Conservation (phyloP, 805 yeast genomes). For the Ogataea pilisensis region DNA sequence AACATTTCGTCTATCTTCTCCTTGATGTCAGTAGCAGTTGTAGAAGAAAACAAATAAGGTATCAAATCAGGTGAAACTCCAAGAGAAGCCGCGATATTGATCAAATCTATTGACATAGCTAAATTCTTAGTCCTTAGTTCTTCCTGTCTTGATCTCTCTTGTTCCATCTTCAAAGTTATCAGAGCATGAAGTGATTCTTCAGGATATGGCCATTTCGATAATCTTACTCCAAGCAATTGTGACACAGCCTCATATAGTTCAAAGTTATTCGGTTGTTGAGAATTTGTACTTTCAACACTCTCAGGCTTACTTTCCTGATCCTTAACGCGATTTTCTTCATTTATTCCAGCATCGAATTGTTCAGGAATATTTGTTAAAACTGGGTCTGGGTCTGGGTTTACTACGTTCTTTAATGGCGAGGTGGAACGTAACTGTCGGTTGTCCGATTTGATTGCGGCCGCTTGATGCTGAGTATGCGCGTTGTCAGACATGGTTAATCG, state of each 20-base stretch:
- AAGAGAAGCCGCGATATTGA: constrained; percentile 26
- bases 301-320: not conserved
- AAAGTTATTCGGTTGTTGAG: too few species aligned
- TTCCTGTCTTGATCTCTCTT: constrained; percentile 40
- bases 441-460: too few species aligned
- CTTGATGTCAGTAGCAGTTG: constrained; percentile 11
- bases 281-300: too few species aligned
- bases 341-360: constrained; percentile 1
- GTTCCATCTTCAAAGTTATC: constrained; percentile 36
- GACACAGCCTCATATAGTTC: constrained; percentile 2
- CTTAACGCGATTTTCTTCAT: constrained; percentile 1
- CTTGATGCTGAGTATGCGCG: too few species aligned
- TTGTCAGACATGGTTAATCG: too few species aligned
- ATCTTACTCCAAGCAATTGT: constrained; percentile 9
- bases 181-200: constrained; percentile 35
- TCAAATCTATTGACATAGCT: constrained; percentile 33
- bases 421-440: not conserved
- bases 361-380: too few species aligned
- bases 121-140: constrained; percentile 32
- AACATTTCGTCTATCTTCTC: constrained; percentile 11
- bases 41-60: constrained; percentile 21
- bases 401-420: not conserved
- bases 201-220: constrained; percentile 30
- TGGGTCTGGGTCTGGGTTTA: too few species aligned
- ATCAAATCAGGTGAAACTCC: constrained; percentile 24